A percentile compares a stretch with the other conserved stretches of the same genome.
Evolutionary conservation across 345 rosid genomes (phyloP).

Genomic region (Lepidium aucheri): DNA sequence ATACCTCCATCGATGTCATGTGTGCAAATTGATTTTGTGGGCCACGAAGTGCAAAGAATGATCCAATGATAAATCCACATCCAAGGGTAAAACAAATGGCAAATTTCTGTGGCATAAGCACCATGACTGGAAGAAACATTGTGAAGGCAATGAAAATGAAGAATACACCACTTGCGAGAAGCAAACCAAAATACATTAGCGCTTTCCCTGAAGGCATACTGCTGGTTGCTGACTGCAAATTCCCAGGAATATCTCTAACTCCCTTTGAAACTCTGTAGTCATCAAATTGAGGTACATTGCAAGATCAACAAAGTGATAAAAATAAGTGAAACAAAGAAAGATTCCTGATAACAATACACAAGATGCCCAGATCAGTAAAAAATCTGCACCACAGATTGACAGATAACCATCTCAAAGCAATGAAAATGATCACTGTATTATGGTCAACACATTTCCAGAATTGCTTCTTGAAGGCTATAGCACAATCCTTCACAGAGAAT

Average conservation of each 20-base stretch:
- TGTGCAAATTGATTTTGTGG: constrained; percentile 71
- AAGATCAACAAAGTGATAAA: not conserved
- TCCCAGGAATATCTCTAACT: constrained; percentile 49
- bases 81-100: constrained; percentile 90
- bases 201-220: constrained; percentile 84
- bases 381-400: not conserved
- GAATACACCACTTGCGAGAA: constrained; percentile 77
- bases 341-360: not conserved
- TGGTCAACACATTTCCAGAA: not conserved
- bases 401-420: not conserved
- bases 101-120: constrained; percentile 88
- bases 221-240: constrained; percentile 73
- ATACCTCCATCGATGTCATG: constrained; percentile 86
- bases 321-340: not conserved
- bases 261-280: constrained; percentile 72
- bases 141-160: constrained; percentile 79
- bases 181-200: constrained; percentile 70
- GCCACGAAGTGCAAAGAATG: constrained; percentile 88
- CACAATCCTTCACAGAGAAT: not conserved
- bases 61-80: constrained; percentile 70
- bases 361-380: not conserved
- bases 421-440: not conserved
- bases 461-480: not conserved
- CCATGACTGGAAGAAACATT: constrained; percentile 95
- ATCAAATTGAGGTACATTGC: constrained; percentile 4